Evolutionary conservation across 257 asterid genomes (phyloP).

Genomic region (Nicotiana sylvestris): DNA sequence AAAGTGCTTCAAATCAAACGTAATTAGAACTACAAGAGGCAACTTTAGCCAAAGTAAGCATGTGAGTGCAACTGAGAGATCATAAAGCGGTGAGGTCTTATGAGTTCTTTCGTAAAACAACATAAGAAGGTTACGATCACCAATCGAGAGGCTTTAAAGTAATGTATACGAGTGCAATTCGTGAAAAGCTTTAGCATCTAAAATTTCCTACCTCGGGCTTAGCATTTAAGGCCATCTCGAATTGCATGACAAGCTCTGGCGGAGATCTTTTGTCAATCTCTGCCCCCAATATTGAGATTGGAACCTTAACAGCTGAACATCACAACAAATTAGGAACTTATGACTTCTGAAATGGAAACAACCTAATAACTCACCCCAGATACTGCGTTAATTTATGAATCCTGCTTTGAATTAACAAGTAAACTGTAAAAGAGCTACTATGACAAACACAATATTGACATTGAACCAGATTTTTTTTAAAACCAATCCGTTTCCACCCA

Average conservation of each 20-base stretch:
- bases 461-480: not conserved
- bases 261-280: conserved; percentile 42
- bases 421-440: not conserved
- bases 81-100: too few relatives aligned
- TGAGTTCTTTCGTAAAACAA: too few relatives aligned
- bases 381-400: not conserved
- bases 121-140: too few relatives aligned
- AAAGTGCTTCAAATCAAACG: too few relatives aligned
- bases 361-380: not conserved
- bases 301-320: conserved; percentile 54
- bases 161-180: too few relatives aligned
- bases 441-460: not conserved
- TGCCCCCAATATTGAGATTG: conserved; percentile 57
- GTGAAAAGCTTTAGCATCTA: too few relatives aligned
- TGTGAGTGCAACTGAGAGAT: too few relatives aligned
- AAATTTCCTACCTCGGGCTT: conserved; percentile 40
- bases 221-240: conserved; percentile 34
- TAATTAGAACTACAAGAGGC: too few relatives aligned
- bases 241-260: conserved; percentile 45
- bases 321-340: not conserved
- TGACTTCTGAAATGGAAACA: not conserved
- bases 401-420: not conserved
- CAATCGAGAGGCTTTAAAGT: too few relatives aligned
- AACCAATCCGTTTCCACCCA: not conserved
- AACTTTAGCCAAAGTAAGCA: too few relatives aligned